phyloP scores from a whole-genome alignment of 441 rosid genomes.

The Metrosideros polymorpha region DNA sequence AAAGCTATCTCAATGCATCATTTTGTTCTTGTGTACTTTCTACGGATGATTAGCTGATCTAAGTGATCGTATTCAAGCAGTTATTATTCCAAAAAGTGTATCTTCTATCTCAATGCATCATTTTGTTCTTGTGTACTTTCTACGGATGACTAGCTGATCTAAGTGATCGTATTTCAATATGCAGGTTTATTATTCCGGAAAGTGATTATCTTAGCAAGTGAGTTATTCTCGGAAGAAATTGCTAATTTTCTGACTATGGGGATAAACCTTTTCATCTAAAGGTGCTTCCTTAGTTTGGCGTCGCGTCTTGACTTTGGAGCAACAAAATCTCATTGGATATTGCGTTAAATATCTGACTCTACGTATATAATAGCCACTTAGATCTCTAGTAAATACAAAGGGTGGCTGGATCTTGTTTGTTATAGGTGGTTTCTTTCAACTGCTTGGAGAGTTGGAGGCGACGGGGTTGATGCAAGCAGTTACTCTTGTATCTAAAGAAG shows the following conservation, averaged over 20 bases:
- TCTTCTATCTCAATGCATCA: not conserved
- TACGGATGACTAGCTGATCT: not conserved
- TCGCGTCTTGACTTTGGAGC: not conserved
- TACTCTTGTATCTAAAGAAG: not conserved
- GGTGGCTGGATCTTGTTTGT: not conserved
- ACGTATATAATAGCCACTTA: not conserved
- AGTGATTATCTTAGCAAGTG: conserved; percentile 3
- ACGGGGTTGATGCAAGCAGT: not conserved
- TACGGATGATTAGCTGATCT: not conserved
- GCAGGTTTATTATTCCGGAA: conserved; percentile 24
- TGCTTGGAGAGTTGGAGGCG: not conserved
- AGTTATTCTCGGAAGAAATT: not conserved
- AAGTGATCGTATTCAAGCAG: conserved; percentile 1
- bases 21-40: not conserved
- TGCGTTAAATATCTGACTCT: not conserved
- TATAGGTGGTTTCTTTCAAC: not conserved
- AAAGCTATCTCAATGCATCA: not conserved
- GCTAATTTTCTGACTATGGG: not conserved
- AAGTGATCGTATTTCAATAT: not conserved
- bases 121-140: not conserved
- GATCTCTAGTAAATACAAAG: not conserved
- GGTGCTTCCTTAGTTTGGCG: not conserved
- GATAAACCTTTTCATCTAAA: not conserved
- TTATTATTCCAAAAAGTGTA: conserved; percentile 18
- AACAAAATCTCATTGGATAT: not conserved